Percentiles rank a stretch among this genome's conserved stretches.
These are phyloP conservation scores for Diaporthe sp. DNA, from an alignment of 2,329 filamentous ascomycete species.

Conservation along the genomic window DNA sequence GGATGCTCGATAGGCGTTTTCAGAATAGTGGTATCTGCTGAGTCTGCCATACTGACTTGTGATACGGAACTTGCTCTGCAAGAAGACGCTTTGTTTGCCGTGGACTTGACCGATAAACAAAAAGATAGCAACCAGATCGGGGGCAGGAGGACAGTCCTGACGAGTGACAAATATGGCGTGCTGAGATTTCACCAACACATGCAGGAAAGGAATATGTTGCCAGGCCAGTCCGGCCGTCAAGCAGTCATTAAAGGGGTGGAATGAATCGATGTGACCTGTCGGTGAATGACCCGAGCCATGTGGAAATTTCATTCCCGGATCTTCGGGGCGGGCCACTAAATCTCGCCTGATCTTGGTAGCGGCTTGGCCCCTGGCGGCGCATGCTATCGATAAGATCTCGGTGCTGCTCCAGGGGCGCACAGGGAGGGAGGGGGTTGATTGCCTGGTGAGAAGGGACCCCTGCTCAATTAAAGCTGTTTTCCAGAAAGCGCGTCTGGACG, in stretches of 20 bases:
- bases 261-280: conserved; percentile 8
- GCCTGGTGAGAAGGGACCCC: background rate
- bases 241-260: conserved; percentile 9
- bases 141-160: background rate
- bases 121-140: background rate
- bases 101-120: background rate
- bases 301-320: conserved; percentile 17
- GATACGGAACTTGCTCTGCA: background rate
- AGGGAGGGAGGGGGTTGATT: background rate
- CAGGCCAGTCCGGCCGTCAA: background rate
- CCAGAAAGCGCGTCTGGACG: conserved; percentile 25
- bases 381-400: conserved; percentile 22
- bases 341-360: conserved; percentile 23
- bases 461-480: conserved; percentile 27
- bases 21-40: conserved; percentile 37
- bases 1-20: conserved; percentile 70
- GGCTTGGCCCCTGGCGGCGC: background rate
- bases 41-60: background rate
- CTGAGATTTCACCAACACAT: background rate
- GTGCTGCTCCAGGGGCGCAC: background rate
- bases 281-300: conserved; percentile 12
- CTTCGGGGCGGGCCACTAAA: conserved; percentile 24
- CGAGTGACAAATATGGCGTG: background rate
- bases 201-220: background rate
- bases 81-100: background rate